A percentile compares a stretch with the other conserved stretches of the same genome.
phyloP scores from a whole-genome alignment of 257 asterid genomes.

The Leptodermis oblonga region DNA sequence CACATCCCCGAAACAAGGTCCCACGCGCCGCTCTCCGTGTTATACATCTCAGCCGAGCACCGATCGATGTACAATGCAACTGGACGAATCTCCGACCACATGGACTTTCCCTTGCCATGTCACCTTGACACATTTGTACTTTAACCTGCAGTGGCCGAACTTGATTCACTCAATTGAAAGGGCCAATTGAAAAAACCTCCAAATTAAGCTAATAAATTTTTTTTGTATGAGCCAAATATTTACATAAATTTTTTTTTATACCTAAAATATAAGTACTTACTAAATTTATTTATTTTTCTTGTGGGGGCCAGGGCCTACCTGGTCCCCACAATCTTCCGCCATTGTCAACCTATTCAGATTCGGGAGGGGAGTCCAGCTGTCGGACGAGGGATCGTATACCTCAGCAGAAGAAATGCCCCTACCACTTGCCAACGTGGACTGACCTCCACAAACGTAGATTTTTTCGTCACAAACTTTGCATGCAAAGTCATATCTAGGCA shows the following conservation, averaged over 20 bases:
- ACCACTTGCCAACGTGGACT: constrained; percentile 29
- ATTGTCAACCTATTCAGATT: constrained; percentile 30
- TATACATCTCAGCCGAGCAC: constrained; percentile 45
- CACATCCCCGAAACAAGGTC: constrained; percentile 41
- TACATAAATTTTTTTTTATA: too few species aligned
- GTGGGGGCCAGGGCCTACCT: too few species aligned
- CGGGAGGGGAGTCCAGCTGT: constrained; percentile 37
- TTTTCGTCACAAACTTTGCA: constrained; percentile 34
- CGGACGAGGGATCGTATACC: constrained; percentile 27
- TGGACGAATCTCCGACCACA: constrained; percentile 45
- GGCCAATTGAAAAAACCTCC: too few species aligned
- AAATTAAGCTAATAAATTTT: too few species aligned
- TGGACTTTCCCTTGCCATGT: constrained; percentile 49
- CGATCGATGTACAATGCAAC: constrained; percentile 30
- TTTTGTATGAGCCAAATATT: too few species aligned
- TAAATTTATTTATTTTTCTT: too few species aligned
- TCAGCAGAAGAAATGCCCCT: constrained; percentile 40
- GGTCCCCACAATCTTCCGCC: too few species aligned
- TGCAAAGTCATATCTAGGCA: constrained; percentile 46
- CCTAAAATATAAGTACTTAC: too few species aligned
- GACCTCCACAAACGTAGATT: constrained; percentile 50
- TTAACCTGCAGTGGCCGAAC: too few species aligned
- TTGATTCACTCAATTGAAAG: too few species aligned
- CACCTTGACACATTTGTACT: constrained; percentile 48
- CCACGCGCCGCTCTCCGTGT: constrained; percentile 26